A percentile compares a stretch with the other conserved stretches of the same genome.
Conservation (phyloP, 306 rosid species). For the Hippophae rhamnoides region DNA sequence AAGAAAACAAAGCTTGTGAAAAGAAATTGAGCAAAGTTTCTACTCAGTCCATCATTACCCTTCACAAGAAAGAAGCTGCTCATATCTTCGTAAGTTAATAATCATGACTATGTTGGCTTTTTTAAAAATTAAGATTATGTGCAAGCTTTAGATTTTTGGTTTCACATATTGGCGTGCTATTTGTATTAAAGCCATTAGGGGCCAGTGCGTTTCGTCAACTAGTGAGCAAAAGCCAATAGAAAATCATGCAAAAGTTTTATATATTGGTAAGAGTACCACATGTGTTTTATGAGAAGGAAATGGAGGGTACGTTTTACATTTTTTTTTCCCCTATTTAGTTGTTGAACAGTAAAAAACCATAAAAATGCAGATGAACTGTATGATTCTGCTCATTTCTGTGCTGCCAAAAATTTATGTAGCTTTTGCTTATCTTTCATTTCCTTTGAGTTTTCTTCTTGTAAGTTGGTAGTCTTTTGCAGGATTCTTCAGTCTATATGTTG, state of each 20-base stretch:
- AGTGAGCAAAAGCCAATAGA: slow-evolving; percentile 32
- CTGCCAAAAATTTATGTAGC: not conserved
- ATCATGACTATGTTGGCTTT: not conserved
- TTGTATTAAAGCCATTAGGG: slow-evolving; percentile 45
- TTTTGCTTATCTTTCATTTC: not conserved
- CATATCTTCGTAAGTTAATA: slow-evolving; percentile 51
- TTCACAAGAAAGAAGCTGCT: slow-evolving; percentile 29
- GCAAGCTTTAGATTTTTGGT: not conserved
- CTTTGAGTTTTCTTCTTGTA: slow-evolving; percentile 1
- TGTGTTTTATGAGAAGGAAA: slow-evolving; percentile 76
- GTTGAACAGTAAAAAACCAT: not conserved
- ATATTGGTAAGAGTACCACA: slow-evolving; percentile 58
- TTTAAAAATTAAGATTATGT: too few species aligned
- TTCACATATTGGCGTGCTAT: not conserved
- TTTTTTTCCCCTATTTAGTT: not conserved
- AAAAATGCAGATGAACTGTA: not conserved
- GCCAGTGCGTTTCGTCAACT: slow-evolving; percentile 51
- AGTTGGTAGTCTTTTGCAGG: slow-evolving; percentile 23
- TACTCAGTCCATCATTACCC: too few species aligned
- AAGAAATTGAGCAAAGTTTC: too few species aligned
- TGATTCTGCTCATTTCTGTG: not conserved
- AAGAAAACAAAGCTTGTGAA: too few species aligned
- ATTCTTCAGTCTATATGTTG: slow-evolving; percentile 65
- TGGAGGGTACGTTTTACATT: slow-evolving; percentile 53
- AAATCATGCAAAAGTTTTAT: slow-evolving; percentile 41